Percentiles rank a stretch among this genome's conserved stretches.
These are phyloP conservation scores for Dendrocalamus latiflorus DNA, from an alignment of 202 grass and related monocot genomes.

Conservation along the genomic window DNA sequence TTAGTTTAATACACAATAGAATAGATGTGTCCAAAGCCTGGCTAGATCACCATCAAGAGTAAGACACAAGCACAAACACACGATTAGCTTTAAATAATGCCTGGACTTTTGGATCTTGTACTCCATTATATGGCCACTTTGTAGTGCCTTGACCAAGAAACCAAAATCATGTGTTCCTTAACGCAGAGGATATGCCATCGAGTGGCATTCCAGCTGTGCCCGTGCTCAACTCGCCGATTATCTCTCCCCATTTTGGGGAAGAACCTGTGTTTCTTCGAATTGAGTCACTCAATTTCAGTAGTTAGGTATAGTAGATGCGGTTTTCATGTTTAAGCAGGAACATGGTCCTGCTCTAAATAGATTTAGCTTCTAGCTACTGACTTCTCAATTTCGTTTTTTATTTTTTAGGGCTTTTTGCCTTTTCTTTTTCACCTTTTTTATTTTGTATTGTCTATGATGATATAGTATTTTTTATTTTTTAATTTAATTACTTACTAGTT, in stretches of 20 bases:
- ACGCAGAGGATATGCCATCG: background rate
- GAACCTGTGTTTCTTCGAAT: background rate
- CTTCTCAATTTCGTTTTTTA: too few relatives aligned
- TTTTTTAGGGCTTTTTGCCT: too few relatives aligned
- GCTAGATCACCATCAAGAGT: slow-evolving; percentile 19
- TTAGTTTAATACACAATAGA: slow-evolving; percentile 1
- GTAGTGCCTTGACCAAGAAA: slow-evolving; percentile 18
- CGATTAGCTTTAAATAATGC: slow-evolving; percentile 28
- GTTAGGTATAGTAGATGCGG: background rate
- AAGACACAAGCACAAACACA: slow-evolving; percentile 16
- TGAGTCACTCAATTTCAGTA: background rate
- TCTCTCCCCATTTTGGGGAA: background rate
- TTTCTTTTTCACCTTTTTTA: too few relatives aligned
- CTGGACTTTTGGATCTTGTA: slow-evolving; percentile 16
- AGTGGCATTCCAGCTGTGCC: background rate
- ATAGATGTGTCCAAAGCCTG: too few relatives aligned
- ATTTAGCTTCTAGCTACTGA: too few relatives aligned
- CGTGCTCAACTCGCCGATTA: background rate
- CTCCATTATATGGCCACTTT: slow-evolving; percentile 9
- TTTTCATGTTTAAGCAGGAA: background rate
- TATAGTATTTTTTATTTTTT: too few relatives aligned
- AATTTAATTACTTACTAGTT: too few relatives aligned
- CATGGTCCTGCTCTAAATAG: too few relatives aligned
- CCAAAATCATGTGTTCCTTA: background rate
- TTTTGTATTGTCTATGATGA: too few relatives aligned